Percentiles rank a stretch among this genome's conserved stretches.
Conservation (phyloP, 2,329 filamentous ascomycete genomes). For the Scolecobasidium constrictum region DNA sequence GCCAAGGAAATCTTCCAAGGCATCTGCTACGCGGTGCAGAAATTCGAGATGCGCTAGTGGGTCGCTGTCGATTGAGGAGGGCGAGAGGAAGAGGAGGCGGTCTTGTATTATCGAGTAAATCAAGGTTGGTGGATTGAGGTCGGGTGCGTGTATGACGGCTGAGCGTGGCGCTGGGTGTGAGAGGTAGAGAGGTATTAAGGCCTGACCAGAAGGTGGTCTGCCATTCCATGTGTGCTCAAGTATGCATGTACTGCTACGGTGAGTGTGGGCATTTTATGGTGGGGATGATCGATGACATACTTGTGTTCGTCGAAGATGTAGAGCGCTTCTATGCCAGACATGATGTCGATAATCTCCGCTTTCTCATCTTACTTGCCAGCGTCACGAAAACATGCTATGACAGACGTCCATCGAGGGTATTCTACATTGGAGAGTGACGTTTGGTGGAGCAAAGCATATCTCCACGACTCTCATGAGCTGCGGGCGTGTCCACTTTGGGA, state of each 20-base stretch:
- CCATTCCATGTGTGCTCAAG: constrained; percentile 83
- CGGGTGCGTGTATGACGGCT: constrained; percentile 74
- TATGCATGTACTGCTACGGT: constrained; percentile 56
- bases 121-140: constrained; percentile 73
- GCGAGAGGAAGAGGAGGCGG: constrained; percentile 75
- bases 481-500: not conserved
- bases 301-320: constrained; percentile 96
- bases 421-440: not conserved
- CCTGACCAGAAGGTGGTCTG: constrained; percentile 63
- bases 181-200: constrained; percentile 78
- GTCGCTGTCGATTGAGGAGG: constrained; percentile 76
- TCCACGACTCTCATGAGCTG: not conserved
- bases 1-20: constrained; percentile 87
- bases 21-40: constrained; percentile 83
- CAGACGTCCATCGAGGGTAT: not conserved
- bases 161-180: constrained; percentile 71
- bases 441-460: not conserved
- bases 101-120: constrained; percentile 83
- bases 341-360: constrained; percentile 16
- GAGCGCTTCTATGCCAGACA: constrained; percentile 79
- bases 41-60: constrained; percentile 88
- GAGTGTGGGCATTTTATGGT: constrained; percentile 1
- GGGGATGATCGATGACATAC: constrained; percentile 38
- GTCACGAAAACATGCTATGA: not conserved
- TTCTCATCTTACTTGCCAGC: not conserved